Percentiles rank a stretch among this genome's conserved stretches.
phyloP scores from a whole-genome alignment of 345 rosid species.

The Linum trigynum region DNA sequence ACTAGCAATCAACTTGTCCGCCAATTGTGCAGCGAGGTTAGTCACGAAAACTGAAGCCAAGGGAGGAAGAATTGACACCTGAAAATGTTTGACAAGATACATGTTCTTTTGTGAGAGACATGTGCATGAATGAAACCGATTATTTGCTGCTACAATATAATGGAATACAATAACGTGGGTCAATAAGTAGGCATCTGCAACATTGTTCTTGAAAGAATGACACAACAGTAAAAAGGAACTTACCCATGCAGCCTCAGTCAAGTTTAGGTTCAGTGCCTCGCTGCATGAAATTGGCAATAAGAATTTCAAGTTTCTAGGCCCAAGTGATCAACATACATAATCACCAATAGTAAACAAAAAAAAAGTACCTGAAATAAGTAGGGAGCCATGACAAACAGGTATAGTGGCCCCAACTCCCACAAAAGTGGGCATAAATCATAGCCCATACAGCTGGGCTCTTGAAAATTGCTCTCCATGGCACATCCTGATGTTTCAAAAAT shows the following conservation, averaged over 20 bases:
- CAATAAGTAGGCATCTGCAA: background rate
- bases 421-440: slow-evolving; percentile 89
- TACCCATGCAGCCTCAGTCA: slow-evolving; percentile 98
- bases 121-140: background rate
- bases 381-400: slow-evolving; percentile 96
- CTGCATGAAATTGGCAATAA: slow-evolving; percentile 35
- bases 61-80: slow-evolving; percentile 99
- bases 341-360: background rate
- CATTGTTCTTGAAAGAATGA: slow-evolving; percentile 6
- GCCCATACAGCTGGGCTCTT: slow-evolving; percentile 73
- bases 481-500: slow-evolving; percentile 43
- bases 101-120: background rate
- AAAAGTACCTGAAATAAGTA: slow-evolving; percentile 68
- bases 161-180: background rate
- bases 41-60: slow-evolving; percentile 76
- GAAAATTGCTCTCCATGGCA: slow-evolving; percentile 87
- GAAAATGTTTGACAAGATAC: slow-evolving; percentile 13
- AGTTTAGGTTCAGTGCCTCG: slow-evolving; percentile 73
- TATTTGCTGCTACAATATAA: background rate
- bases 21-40: slow-evolving; percentile 66
- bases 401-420: slow-evolving; percentile 98
- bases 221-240: slow-evolving; percentile 16
- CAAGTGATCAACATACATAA: background rate
- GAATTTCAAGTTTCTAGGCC: background rate
- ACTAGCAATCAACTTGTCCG: slow-evolving; percentile 69